Percentiles rank a stretch among this genome's conserved stretches.
These are phyloP conservation scores for Pluteus cervinus DNA, from an alignment of 768 basidiomycete genomes.

Conservation along the genomic window DNA sequence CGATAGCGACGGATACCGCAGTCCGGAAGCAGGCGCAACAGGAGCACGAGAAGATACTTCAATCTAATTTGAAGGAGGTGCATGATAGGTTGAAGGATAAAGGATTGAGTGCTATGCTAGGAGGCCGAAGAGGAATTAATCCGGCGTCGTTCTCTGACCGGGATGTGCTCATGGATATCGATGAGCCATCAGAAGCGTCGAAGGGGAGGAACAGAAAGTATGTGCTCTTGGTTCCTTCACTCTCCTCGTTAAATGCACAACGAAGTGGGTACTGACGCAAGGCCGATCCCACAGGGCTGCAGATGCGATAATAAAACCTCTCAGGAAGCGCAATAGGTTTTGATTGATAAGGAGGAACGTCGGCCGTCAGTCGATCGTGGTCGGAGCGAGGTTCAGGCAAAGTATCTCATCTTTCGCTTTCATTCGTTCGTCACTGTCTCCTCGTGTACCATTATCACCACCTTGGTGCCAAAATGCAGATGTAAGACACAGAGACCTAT, in stretches of 20 bases:
- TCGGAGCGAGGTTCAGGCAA: too few species aligned
- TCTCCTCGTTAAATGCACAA: neutral
- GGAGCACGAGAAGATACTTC: constrained; percentile 50
- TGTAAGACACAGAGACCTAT: too few species aligned
- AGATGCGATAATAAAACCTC: constrained; percentile 39
- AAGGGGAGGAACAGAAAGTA: constrained; percentile 61
- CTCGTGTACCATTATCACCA: too few species aligned
- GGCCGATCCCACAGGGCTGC: constrained; percentile 22
- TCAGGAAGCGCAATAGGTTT: constrained; percentile 55
- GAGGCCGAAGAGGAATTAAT: constrained; percentile 14
- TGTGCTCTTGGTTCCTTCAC: constrained; percentile 16
- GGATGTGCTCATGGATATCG: constrained; percentile 57
- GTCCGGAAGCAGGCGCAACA: constrained; percentile 35
- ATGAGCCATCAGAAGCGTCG: constrained; percentile 42
- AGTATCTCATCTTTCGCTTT: too few species aligned
- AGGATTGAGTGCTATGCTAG: constrained; percentile 26
- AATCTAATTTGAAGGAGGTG: constrained; percentile 53
- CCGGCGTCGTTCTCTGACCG: constrained; percentile 16
- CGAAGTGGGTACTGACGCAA: neutral
- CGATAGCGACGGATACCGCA: constrained; percentile 41
- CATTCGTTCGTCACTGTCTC: too few species aligned
- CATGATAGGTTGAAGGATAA: constrained; percentile 60
- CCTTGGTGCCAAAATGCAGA: too few species aligned
- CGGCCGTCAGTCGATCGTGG: too few species aligned
- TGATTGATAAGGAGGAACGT: too few species aligned